A percentile compares a stretch with the other conserved stretches of the same genome.
These are phyloP conservation scores for Paramecium bursaria DNA, from an alignment of 73 alveolate species.

Conservation along the genomic window DNA sequence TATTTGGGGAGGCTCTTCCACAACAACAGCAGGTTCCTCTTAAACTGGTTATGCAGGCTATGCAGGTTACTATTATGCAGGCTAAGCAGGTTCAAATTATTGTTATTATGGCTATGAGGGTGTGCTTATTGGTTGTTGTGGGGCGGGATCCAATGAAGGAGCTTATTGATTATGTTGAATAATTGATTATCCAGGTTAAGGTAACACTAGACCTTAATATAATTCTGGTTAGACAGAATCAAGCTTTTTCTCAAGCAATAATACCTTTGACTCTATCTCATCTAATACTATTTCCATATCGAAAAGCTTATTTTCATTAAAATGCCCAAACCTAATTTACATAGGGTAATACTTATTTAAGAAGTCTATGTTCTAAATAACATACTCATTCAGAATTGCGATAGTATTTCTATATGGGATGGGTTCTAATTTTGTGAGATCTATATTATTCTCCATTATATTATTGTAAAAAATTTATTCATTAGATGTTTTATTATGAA, in stretches of 20 bases:
- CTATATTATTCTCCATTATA: constrained; percentile 38
- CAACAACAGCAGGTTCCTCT: constrained; percentile 23
- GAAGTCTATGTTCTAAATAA: constrained; percentile 30
- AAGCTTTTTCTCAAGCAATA: constrained; percentile 40
- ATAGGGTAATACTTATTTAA: background rate
- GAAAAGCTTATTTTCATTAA: constrained; percentile 49
- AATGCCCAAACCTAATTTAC: constrained; percentile 23
- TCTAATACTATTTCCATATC: constrained; percentile 47
- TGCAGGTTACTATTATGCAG: background rate
- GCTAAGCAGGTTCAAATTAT: background rate
- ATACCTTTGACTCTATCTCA: constrained; percentile 42
- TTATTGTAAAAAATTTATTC: background rate
- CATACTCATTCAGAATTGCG: constrained; percentile 18
- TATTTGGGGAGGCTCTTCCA: background rate
- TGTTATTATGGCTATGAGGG: background rate
- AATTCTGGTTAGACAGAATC: constrained; percentile 32
- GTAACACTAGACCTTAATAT: background rate
- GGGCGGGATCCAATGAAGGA: background rate
- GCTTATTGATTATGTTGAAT: background rate
- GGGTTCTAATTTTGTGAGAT: constrained; percentile 25
- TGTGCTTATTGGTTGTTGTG: background rate
- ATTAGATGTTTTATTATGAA: background rate
- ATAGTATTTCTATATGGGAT: constrained; percentile 48
- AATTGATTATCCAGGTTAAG: too few relatives aligned
- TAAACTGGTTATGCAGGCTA: background rate